Evolutionary conservation across 2,329 filamentous ascomycete species (phyloP).

Genomic region (Botrytis porri): DNA sequence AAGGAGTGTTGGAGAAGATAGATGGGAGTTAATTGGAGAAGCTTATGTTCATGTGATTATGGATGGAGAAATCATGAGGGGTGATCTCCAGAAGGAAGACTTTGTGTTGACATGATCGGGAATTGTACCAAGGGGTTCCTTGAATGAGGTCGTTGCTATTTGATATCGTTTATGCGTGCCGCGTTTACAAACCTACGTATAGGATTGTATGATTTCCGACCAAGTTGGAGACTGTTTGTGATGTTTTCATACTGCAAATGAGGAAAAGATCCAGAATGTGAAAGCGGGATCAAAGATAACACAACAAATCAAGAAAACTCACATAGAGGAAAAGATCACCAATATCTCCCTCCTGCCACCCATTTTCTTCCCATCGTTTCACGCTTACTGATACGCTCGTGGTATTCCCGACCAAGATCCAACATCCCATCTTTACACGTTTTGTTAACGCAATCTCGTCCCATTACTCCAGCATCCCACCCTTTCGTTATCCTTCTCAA

Average conservation of each 20-base stretch:
- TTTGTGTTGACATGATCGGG: background rate
- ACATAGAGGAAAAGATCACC: background rate
- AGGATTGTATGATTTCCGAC: background rate
- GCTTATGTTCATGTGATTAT: constrained; percentile 16
- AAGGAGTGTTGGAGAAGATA: background rate
- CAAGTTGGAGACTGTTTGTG: background rate
- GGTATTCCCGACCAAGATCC: background rate
- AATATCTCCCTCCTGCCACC: background rate
- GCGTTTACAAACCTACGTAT: background rate
- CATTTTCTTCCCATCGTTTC: background rate
- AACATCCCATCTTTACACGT: background rate
- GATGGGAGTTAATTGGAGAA: constrained; percentile 14
- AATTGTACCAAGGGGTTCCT: background rate
- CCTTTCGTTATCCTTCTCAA: background rate
- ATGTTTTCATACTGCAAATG: background rate
- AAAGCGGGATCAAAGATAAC: background rate
- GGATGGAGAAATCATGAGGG: constrained; percentile 15
- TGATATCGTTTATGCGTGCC: background rate
- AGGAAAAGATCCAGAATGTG: background rate
- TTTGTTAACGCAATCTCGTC: background rate
- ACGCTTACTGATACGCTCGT: background rate
- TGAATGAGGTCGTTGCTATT: background rate
- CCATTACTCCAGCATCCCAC: background rate
- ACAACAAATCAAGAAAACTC: background rate
- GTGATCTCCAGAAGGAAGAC: background rate